A percentile compares a stretch with the other conserved stretches of the same genome.
Conservation (phyloP, 306 rosid species). For the Vachellia collinsii region DNA sequence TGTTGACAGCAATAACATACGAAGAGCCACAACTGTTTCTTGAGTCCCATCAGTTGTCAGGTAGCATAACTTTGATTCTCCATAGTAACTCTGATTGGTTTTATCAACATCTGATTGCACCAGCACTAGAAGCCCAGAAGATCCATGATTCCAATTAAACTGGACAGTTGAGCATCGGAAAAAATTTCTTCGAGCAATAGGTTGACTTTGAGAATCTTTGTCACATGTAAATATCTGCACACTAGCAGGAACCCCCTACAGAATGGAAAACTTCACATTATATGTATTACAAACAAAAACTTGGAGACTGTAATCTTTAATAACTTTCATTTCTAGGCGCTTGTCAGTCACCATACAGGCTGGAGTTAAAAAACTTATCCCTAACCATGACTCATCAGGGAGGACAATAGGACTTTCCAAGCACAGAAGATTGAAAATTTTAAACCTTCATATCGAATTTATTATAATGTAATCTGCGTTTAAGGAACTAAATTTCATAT, state of each 20-base stretch:
- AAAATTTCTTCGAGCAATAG: conserved; percentile 82
- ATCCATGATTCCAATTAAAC: conserved; percentile 81
- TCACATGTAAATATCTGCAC: conserved; percentile 73
- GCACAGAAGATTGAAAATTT: conserved; percentile 8
- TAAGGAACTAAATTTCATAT: conserved; percentile 14
- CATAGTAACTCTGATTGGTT: conserved; percentile 97
- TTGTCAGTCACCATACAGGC: conserved; percentile 8
- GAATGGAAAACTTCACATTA: conserved; percentile 14
- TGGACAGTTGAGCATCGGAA: conserved; percentile 88
- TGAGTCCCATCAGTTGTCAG: conserved; percentile 81
- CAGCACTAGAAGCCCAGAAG: conserved; percentile 81
- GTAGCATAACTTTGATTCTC: conserved; percentile 89
- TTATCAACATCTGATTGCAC: conserved; percentile 95
- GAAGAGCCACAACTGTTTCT: conserved; percentile 92
- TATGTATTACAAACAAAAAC: conserved; percentile 27
- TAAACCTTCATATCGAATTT: conserved; percentile 18
- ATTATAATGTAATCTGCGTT: background rate
- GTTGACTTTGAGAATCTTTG: conserved; percentile 65
- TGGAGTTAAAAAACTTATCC: background rate
- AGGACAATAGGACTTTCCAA: conserved; percentile 7
- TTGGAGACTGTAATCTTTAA: background rate
- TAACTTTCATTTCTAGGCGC: conserved; percentile 14
- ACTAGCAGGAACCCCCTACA: conserved; percentile 91
- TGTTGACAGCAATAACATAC: conserved; percentile 52
- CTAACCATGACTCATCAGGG: conserved; percentile 7